Conservation (phyloP, 2,329 filamentous ascomycete species). For the Rhynchosporium agropyri region DNA sequence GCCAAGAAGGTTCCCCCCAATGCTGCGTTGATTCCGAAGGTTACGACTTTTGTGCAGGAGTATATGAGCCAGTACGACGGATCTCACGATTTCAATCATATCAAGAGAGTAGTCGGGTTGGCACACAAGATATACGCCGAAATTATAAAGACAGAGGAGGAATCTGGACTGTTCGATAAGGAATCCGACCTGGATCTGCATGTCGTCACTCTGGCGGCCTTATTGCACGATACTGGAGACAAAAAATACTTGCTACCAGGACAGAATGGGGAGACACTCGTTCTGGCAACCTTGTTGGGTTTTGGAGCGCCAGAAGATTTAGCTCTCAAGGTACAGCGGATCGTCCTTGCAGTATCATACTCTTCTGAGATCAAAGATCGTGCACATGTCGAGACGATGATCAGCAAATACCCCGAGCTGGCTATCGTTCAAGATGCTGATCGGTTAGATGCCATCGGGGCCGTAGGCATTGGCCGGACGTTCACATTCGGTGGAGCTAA, state of each 20-base stretch:
- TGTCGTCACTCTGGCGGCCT: constrained; percentile 63
- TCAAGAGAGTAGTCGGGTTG: constrained; percentile 76
- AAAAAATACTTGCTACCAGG: constrained; percentile 50
- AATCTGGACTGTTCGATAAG: constrained; percentile 24
- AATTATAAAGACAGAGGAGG: constrained; percentile 31
- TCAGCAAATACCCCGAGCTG: constrained; percentile 70
- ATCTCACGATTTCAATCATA: constrained; percentile 87
- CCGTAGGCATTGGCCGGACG: constrained; percentile 77
- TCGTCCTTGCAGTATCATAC: constrained; percentile 81
- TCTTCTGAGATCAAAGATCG: constrained; percentile 73
- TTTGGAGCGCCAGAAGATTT: constrained; percentile 61
- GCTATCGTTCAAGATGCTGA: constrained; percentile 93
- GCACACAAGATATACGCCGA: constrained; percentile 50
- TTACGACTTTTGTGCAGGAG: constrained; percentile 64
- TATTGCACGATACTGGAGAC: constrained; percentile 90
- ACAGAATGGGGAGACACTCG: constrained; percentile 59
- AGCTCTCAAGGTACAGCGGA: constrained; percentile 68
- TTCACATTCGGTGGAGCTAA: constrained; percentile 78
- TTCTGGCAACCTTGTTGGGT: constrained; percentile 59
- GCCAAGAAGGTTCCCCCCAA: constrained; percentile 32
- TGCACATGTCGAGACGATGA: constrained; percentile 56
- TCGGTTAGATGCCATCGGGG: constrained; percentile 88
- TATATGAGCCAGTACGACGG: constrained; percentile 81
- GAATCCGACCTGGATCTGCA: constrained; percentile 57
- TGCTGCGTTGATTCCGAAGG: constrained; percentile 48